Evolutionary conservation across 2,329 filamentous ascomycete genomes (phyloP), one percentile per base, ranked within the genome.

Genomic region (Pseudogymnoascus sp.): DNA sequence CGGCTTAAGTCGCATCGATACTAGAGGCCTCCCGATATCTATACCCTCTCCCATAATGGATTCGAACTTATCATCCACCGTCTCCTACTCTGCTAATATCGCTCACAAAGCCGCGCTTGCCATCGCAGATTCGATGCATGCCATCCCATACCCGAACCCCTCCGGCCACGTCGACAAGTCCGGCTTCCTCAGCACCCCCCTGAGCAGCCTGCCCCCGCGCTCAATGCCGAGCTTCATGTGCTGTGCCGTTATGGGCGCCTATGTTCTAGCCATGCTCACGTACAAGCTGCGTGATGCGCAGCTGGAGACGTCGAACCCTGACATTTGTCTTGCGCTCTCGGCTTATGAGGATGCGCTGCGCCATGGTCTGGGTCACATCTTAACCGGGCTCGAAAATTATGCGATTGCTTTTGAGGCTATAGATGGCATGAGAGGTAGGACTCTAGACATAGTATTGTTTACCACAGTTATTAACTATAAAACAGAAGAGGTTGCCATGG

Each of bases 51-150:
- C 57, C 11, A 30, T 33, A n/a, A 12, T 11, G 37, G 33, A 37
- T 16, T 58, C 57, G 9, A 63, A 68, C 7, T 73, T 78, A 43
- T 78, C 78, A 14, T 81, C 79, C 65, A 76, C 69, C 63, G 76
- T 72, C 41, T 76, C 78, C 61, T 72, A 76, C 41, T 81, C 79
- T 12, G 75, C 78, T 20, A 78, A 78, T 65, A 74, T 81, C 63
- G 81, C 79, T 65, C 71, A 81, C 35, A 77, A 76, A 57, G 76
- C 78, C 6, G 78, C 79, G 2, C 72, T 81, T 41, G 77, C 74
- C 63, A 81, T 81, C 60, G 75, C 79, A 1, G 67, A 72, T 58
- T 74, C 75, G 11, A 81, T 81, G 58, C 73, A 77, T 63, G 69
- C 71, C 11, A 66, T 81, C 36, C 78, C 79, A 0, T 79, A 77